Percentiles rank a stretch among this genome's conserved stretches.
Conservation (phyloP, 805 yeast species). For the Torulaspora gathmanii region DNA sequence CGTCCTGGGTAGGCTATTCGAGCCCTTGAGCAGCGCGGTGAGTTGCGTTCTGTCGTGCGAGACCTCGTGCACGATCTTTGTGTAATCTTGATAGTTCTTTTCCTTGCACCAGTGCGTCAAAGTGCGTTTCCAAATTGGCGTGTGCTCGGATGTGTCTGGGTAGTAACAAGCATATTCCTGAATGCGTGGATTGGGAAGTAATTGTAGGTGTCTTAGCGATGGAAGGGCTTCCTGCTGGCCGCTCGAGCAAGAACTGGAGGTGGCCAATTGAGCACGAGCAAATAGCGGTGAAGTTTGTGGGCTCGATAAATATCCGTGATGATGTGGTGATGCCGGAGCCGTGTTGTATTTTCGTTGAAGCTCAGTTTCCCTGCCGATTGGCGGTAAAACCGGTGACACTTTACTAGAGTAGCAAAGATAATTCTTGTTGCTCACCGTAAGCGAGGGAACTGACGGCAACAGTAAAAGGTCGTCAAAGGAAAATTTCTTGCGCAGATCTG, state of each 20-base stretch:
- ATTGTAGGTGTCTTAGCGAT: constrained; percentile 31
- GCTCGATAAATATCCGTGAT: constrained; percentile 13
- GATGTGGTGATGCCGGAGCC: constrained; percentile 33
- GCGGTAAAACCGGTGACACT: constrained; percentile 7
- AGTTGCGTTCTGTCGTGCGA: constrained; percentile 16
- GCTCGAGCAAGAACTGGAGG: background rate
- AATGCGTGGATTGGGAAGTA: constrained; percentile 29
- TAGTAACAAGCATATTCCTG: constrained; percentile 32
- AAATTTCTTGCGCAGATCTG: constrained; percentile 13
- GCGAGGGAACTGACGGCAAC: constrained; percentile 15
- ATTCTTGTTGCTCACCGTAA: constrained; percentile 1
- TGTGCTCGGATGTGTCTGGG: constrained; percentile 35
- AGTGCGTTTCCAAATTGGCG: constrained; percentile 33
- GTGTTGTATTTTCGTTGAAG: constrained; percentile 26
- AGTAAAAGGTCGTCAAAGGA: constrained; percentile 27
- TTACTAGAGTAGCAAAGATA: constrained; percentile 10
- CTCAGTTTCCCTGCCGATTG: constrained; percentile 5
- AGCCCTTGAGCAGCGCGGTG: constrained; percentile 6
- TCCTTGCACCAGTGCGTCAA: constrained; percentile 34
- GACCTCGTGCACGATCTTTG: constrained; percentile 23
- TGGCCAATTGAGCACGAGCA: constrained; percentile 11
- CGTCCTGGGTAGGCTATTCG: background rate
- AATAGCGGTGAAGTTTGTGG: constrained; percentile 28
- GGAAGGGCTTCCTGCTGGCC: constrained; percentile 23
- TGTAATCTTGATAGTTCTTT: constrained; percentile 31